Conservation (phyloP, 2,329 filamentous ascomycete species). For the Penicillium sp. region DNA sequence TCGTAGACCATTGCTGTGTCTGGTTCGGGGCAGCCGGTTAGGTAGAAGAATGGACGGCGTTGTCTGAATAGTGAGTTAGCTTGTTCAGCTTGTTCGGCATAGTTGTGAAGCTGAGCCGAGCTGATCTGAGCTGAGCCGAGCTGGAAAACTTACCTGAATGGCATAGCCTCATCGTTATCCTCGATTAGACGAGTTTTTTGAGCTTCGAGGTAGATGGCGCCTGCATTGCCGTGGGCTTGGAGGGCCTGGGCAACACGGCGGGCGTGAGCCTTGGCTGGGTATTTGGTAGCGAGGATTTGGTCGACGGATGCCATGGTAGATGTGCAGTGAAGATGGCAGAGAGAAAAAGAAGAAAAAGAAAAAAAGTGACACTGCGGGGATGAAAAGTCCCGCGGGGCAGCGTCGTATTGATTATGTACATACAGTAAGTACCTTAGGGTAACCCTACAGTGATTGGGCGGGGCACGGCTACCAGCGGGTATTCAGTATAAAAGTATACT, state of each 20-base stretch:
- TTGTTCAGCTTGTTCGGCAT: neutral
- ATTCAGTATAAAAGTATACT: too few relatives aligned
- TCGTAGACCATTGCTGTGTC: constrained; percentile 84
- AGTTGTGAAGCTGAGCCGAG: too few relatives aligned
- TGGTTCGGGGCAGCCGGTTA: constrained; percentile 81
- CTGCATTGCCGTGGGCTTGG: constrained; percentile 64
- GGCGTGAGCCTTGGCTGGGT: constrained; percentile 86
- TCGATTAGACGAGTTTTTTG: constrained; percentile 81
- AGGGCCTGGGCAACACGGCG: constrained; percentile 81
- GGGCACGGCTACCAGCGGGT: too few relatives aligned
- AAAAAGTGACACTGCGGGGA: neutral
- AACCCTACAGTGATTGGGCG: too few relatives aligned
- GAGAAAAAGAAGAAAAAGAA: neutral
- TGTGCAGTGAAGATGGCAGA: neutral
- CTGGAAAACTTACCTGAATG: constrained; percentile 76
- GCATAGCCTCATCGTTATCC: constrained; percentile 82
- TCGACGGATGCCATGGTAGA: constrained; percentile 39
- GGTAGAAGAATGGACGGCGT: constrained; percentile 91
- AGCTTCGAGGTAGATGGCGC: constrained; percentile 86
- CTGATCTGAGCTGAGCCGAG: too few relatives aligned
- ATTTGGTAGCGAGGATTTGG: constrained; percentile 60
- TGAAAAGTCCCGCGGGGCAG: constrained; percentile 20
- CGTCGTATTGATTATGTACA: constrained; percentile 6
- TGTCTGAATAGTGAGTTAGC: constrained; percentile 61
- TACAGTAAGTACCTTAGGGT: too few relatives aligned